Base-by-base conservation (phyloP, 257 asterid genomes). In the Apocynum venetum region DNA sequence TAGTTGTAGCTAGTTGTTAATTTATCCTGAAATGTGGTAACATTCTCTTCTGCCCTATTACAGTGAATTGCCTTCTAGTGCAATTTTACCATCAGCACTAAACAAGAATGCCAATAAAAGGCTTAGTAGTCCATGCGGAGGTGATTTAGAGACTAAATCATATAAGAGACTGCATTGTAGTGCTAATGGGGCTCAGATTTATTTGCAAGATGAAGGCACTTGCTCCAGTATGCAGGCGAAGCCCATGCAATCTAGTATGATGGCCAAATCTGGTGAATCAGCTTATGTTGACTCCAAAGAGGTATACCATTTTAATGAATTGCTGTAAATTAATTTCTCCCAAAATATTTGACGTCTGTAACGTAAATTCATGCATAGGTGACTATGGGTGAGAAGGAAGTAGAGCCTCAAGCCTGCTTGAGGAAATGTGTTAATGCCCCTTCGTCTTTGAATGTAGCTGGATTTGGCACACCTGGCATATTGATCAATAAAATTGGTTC, bases 401-500 rank as follows among this genome's bases (percentile, higher is more conserved):
- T 77, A 35, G 81, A 84, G 84, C 84, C 89, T 69, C 89, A 83
- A 80, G 63, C 87, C 81, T 84, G 94, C 86, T 79, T 95, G 89
- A 89, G 91, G 85, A 95, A 88, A 87, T 95, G 99, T 84, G 79
- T 57, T 6, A 85, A 76, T 75, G 79, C 80, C 57, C 60, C 84
- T 83, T 72, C 86, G 72, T 80, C 82, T 64, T 70, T 63, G 47
- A 48, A 72, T 81, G 67, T 81, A 74, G 82, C 84, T 80, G 88
- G 84, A 77, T 89, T 90, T 48, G 82, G 79, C 80, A 91, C 96
- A 73, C 97, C 97, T 79, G 84, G 86, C 81, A 73, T 88, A 72
- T 52, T 82, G 71, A 74, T 77, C 74, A 74, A 70, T 8, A 85
- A 73, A 80, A 44, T 71, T 74, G 86, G 84, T 77, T 80, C 80